Conservation (phyloP, 139 green algal species). For the Coelastrella sp. region DNA sequence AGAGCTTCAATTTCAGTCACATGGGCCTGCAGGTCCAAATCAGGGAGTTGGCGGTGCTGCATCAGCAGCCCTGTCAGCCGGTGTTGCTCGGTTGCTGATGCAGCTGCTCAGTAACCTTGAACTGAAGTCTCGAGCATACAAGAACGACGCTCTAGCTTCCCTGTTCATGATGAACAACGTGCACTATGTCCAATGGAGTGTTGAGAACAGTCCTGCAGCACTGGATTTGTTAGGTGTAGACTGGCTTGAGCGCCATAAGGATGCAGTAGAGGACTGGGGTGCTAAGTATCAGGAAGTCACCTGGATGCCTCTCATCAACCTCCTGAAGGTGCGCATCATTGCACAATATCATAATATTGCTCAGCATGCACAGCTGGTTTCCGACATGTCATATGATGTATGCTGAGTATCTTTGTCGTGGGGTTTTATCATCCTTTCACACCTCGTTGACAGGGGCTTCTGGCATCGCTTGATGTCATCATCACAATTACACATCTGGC, state of each 20-base stretch:
- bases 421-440: neutral
- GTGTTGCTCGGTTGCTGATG: conserved; percentile 24
- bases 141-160: conserved; percentile 51
- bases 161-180: conserved; percentile 72
- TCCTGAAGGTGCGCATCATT: conserved; percentile 41
- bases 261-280: conserved; percentile 63
- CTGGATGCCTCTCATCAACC: conserved; percentile 54
- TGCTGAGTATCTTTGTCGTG: neutral
- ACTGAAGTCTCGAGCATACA: conserved; percentile 9
- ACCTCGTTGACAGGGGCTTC: too few relatives aligned
- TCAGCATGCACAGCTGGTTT: neutral
- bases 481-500: too few relatives aligned
- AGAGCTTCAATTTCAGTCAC: neutral
- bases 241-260: conserved; percentile 75
- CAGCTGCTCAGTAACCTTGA: conserved; percentile 45
- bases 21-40: neutral
- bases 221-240: conserved; percentile 59
- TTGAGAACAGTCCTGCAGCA: conserved; percentile 45
- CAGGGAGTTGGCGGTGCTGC: neutral
- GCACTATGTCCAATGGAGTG: conserved; percentile 51
- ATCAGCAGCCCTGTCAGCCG: neutral
- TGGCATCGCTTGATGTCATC: too few relatives aligned
- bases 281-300: conserved; percentile 60
- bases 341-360: neutral
- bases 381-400: neutral